Percentiles rank a stretch among this genome's conserved stretches.
Evolutionary conservation across 805 yeast species (phyloP).

Genomic region (Hanseniaspora lachancei): DNA sequence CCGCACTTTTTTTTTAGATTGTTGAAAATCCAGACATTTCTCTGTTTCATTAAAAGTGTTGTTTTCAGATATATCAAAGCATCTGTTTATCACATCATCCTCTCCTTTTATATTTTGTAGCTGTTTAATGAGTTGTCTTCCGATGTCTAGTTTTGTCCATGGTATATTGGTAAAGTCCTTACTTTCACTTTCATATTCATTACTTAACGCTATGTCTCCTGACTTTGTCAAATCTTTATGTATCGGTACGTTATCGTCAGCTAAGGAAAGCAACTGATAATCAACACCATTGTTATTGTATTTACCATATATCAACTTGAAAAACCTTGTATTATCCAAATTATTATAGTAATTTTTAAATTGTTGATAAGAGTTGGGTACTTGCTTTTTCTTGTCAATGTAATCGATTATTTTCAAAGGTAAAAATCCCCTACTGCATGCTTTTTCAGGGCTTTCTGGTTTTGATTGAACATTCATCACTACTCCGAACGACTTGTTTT

Average conservation of each 20-base stretch:
- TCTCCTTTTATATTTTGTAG: background rate
- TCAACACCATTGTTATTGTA: background rate
- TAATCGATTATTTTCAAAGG: constrained; percentile 26
- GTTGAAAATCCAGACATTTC: background rate
- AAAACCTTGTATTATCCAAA: constrained; percentile 21
- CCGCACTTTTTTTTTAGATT: constrained; percentile 2
- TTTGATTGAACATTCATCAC: constrained; percentile 45
- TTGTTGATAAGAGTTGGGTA: constrained; percentile 18
- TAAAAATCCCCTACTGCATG: constrained; percentile 34
- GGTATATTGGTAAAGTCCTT: background rate
- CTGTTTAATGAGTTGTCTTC: background rate
- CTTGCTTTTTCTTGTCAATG: constrained; percentile 22
- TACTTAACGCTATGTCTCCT: background rate
- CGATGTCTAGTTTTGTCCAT: constrained; percentile 9
- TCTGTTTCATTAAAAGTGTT: background rate
- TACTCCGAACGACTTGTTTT: constrained; percentile 54
- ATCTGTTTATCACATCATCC: background rate
- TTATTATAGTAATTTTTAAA: constrained; percentile 21
- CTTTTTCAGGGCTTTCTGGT: constrained; percentile 18
- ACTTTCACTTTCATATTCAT: constrained; percentile 1
- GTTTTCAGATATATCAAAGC: constrained; percentile 1
- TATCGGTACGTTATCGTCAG: constrained; percentile 1
- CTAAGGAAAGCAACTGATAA: background rate
- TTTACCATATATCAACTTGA: constrained; percentile 31
- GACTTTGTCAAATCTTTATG: background rate